Evolutionary conservation across 768 basidiomycete genomes (phyloP).

Genomic region (Serendipita sp.): DNA sequence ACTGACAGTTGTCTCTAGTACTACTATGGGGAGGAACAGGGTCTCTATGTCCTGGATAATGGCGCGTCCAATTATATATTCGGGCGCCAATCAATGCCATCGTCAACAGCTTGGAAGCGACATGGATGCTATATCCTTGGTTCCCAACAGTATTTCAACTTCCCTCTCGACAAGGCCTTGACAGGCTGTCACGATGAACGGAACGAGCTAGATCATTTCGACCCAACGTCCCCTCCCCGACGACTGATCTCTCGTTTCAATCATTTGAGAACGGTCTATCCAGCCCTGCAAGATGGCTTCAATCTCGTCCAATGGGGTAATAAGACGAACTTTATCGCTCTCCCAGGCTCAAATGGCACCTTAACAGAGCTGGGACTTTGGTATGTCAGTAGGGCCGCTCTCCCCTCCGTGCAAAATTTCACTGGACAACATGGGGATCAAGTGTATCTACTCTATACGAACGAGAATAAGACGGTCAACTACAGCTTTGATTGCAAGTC

Average conservation of each 20-base stretch:
- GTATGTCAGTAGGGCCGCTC: constrained; percentile 55
- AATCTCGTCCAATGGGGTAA: constrained; percentile 70
- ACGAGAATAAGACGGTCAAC: constrained; percentile 58
- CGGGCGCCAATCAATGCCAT: constrained; percentile 82
- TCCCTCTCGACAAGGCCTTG: constrained; percentile 62
- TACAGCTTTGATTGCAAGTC: constrained; percentile 46
- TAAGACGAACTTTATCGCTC: constrained; percentile 62
- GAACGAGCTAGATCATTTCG: constrained; percentile 90
- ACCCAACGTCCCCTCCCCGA: constrained; percentile 65
- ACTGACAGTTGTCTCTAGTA: constrained; percentile 24
- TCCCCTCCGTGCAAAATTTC: constrained; percentile 42
- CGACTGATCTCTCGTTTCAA: constrained; percentile 60
- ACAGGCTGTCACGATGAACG: constrained; percentile 78
- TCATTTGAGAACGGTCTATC: constrained; percentile 49
- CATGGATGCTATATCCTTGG: constrained; percentile 88
- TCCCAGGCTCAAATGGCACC: constrained; percentile 73
- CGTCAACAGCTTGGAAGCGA: constrained; percentile 71
- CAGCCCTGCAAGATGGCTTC: constrained; percentile 71
- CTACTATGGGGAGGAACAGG: constrained; percentile 86
- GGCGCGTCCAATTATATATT: constrained; percentile 86
- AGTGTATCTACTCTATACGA: constrained; percentile 74
- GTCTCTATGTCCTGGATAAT: constrained; percentile 70
- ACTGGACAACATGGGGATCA: constrained; percentile 43
- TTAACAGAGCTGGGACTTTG: constrained; percentile 76
- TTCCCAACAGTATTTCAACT: constrained; percentile 86